Percentiles rank a stretch among this genome's conserved stretches.
phyloP scores from a whole-genome alignment of 352 stramenopile genomes.

The Phytopythium delawarense region DNA sequence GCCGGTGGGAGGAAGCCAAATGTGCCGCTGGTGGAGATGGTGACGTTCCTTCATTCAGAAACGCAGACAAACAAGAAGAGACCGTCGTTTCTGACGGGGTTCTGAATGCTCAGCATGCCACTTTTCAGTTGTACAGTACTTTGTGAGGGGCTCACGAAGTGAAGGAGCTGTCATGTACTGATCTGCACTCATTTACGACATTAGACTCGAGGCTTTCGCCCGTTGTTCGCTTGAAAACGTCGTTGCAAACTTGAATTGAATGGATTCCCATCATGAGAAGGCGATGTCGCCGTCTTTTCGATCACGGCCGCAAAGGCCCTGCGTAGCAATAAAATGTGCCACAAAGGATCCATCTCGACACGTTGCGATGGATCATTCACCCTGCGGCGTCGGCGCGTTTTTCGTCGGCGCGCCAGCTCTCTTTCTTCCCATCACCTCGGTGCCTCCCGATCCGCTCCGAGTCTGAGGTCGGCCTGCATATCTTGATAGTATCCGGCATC shows the following conservation, averaged over 20 bases:
- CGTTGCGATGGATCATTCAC: background rate
- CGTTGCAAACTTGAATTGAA: too few species aligned
- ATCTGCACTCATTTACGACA: background rate
- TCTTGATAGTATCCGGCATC: too few species aligned
- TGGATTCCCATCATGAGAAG: too few species aligned
- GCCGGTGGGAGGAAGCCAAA: background rate
- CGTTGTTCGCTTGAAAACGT: too few species aligned
- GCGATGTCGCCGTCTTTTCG: too few species aligned
- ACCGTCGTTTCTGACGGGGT: background rate
- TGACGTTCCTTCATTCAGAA: background rate
- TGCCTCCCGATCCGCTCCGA: background rate
- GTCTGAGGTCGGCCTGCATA: too few species aligned
- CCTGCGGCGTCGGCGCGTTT: background rate
- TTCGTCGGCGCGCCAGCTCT: background rate
- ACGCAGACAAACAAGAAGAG: background rate
- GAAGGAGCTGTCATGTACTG: background rate
- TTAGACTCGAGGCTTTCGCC: too few species aligned
- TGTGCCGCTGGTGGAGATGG: constrained; percentile 4
- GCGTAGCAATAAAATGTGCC: too few species aligned
- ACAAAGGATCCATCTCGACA: background rate
- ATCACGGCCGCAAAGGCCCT: too few species aligned
- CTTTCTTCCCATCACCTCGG: background rate
- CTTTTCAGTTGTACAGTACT: background rate
- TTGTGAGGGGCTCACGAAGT: background rate
- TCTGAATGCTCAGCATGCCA: background rate